Conservation (phyloP, 2,329 filamentous ascomycete species). For the Penicillium vulpinum region DNA sequence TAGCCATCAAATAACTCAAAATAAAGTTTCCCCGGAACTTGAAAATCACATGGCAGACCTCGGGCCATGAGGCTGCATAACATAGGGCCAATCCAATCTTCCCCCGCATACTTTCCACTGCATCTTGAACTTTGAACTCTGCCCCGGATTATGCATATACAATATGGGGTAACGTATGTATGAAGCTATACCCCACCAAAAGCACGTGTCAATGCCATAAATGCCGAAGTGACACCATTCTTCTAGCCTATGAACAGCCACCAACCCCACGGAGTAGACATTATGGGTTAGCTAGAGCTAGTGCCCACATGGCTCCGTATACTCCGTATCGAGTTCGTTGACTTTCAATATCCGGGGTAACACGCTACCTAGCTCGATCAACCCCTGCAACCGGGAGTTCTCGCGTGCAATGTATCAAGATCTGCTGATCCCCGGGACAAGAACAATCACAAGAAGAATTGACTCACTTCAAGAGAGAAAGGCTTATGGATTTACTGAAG, state of each 20-base stretch:
- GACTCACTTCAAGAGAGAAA: background rate
- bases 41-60: background rate
- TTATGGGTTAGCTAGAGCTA: background rate
- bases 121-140: background rate
- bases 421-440: background rate
- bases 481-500: background rate
- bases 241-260: background rate
- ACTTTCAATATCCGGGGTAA: background rate
- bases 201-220: background rate
- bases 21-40: background rate
- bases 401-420: background rate
- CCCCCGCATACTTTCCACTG: background rate
- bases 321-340: background rate
- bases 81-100: background rate
- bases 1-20: background rate
- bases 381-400: background rate
- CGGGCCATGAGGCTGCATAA: background rate
- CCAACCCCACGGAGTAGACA: background rate
- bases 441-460: background rate
- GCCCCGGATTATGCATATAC: background rate
- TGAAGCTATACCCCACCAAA: background rate
- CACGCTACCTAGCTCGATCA: background rate
- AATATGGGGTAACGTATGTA: background rate
- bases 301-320: no score
- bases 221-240: background rate